Evolutionary conservation across 495 filamentous ascomycete species (phyloP), one percentile per base, ranked within the genome.

Genomic region (Apiosordaria backusii): DNA sequence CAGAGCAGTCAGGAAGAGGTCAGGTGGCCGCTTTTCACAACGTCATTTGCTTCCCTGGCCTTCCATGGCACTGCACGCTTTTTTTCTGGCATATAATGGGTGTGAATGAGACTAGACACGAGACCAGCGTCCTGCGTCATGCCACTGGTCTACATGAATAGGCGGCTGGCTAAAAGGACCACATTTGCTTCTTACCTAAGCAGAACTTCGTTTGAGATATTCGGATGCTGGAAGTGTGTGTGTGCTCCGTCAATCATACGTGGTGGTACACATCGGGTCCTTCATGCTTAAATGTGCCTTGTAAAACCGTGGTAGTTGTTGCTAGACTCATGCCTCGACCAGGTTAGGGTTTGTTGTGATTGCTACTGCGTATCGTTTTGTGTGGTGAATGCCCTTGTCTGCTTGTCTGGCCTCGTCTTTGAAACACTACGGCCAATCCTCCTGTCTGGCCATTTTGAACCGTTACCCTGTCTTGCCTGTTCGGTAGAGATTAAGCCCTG

Each of bases 21-120:
- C 35, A 45, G 35, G 13, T 45, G 35, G 35, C 35, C 35, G 35
- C 35, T 45, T 45, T 45, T 45, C 35, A 19, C 63, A 72, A 67
- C 66, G 72, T 74, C 70, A 74, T 74, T 61, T 58, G 60, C 61
- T 74, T 72, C 70, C 65, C 57, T 53, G 6, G 35, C 3, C 35
- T 45, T 45, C 35, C 9, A 45, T 45, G 35, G 35, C 35, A 45
- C 9, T 45, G 35, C 35, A 45, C 23, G 50, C 63, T 29, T 71
- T 67, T 70, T 59, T 16, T 25, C 57, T 26, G 18, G n/a, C n/a
- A n/a, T n/a, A n/a, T n/a, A 25, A 23, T 18, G 19, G 26, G 45
- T 15, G 61, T 24, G 50, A 24, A 19, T 61, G 52, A 21, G 52
- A 7, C 55, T 23, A 29, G 27, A 7, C 27, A 29, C 27, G 27